These are phyloP conservation scores for Fusarium anguioides DNA, from an alignment of 2,329 filamentous ascomycete species.

Conservation along the genomic window DNA sequence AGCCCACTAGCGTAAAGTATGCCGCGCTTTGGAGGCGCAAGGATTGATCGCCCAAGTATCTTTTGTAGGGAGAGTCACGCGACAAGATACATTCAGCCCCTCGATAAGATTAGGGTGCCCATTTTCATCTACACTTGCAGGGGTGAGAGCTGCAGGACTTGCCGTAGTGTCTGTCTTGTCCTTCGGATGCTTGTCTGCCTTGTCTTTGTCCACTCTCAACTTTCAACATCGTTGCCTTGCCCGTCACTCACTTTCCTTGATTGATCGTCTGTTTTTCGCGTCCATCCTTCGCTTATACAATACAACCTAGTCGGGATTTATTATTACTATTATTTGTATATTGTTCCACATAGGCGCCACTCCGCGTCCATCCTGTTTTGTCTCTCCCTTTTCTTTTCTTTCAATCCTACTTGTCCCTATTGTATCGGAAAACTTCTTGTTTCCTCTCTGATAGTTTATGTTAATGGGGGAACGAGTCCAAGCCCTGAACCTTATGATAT, in stretches of 20 bases:
- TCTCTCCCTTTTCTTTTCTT: constrained; percentile 3
- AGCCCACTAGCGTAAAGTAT: neutral
- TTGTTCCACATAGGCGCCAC: constrained; percentile 8
- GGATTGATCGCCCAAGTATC: constrained; percentile 12
- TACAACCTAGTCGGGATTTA: neutral
- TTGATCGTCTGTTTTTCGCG: neutral
- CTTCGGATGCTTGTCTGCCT: constrained; percentile 3
- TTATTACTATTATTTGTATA: neutral
- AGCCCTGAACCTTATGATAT: too few species aligned
- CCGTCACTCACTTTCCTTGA: too few species aligned
- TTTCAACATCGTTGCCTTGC: constrained; percentile 2
- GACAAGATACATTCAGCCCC: neutral
- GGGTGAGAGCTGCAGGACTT: constrained; percentile 13
- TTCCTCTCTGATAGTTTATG: too few species aligned
- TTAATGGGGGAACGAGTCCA: too few species aligned
- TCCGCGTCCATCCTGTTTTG: neutral
- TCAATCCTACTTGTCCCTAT: neutral
- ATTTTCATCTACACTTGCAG: constrained; percentile 10
- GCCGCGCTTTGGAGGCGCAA: constrained; percentile 16
- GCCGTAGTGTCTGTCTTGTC: constrained; percentile 9
- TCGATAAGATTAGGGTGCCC: constrained; percentile 26
- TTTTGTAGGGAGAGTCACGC: neutral
- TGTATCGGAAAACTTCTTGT: neutral
- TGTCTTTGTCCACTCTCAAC: constrained; percentile 16
- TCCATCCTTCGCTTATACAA: constrained; percentile 3